Evolutionary conservation across 805 yeast genomes (phyloP), one percentile per base, ranked within the genome.

Genomic region (Wickerhamiella sergipiensis): DNA sequence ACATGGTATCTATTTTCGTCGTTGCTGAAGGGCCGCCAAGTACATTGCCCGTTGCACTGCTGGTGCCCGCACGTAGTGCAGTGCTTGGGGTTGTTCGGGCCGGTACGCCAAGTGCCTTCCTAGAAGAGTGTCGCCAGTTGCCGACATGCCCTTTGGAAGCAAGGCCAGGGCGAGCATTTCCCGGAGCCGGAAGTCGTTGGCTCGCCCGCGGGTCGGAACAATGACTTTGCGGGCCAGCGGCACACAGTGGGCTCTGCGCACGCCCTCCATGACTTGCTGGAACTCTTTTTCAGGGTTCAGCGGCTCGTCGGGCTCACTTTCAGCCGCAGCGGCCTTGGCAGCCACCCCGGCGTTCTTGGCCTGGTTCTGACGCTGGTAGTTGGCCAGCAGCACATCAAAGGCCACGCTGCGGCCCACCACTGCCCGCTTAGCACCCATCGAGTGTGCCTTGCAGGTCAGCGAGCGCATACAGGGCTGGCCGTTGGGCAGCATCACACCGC

Each of bases 391-490:
- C 26, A 79, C 80, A 65, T 92, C 98, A 67, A 88, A 92, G 0
- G 96, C 88, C 7, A 92, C 89, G 36, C 95, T 81, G 59, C 98
- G 76, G 10, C 98, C 98, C 17, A 79, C 80, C 19, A 92, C 98
- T 0, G 95, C 89, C 59, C 98, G 77, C 61, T 92, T 92, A 24
- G 97, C 95, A 33, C 97, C 97, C 96, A 92, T 89, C 1, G 97
- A 86, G 67, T 92, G 98, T 0, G 97, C 88, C 64, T 92, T 92
- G 74, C 98, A 92, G 0, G 98, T 92, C 53, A 92, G 72, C 0
- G 97, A 88, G 48, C 98, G 75, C 4, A 97, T 97, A 72, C 98
- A 92, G 58, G 80, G 83, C 0, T 94, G 95, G n/a, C 97, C 97
- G 57, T 83, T 84, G 0, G 95, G 88, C 53, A 92, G 70, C 6